Base-by-base conservation (phyloP, 306 rosid species). In the Castanea crenata region DNA sequence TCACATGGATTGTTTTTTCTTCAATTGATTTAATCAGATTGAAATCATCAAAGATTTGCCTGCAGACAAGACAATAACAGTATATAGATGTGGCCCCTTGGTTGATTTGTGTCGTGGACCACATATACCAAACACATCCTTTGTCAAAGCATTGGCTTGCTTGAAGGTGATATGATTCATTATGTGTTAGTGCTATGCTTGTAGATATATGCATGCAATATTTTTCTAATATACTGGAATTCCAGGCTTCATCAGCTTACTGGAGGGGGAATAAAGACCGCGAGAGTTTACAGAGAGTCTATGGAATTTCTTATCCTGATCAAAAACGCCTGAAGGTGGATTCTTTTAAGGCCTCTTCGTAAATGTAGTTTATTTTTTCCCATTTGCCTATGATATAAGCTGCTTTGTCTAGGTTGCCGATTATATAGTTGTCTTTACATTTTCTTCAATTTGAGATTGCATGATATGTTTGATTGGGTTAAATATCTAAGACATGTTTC, bases 81-180 rank as follows among this genome's bases (percentile, higher is more conserved):
- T 94, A 34, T 94, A 94, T 76, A 91, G 97, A 89, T 94, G 99
- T 85, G 99, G 99, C 72, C 97, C 97, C 29, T 83, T 94, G 73
- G 92, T 94, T 81, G 99, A 94, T 84, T 88, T 94, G 80, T 94
- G 99, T 76, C 97, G 99, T 74, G 99, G 99, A 44, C 99, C 97
- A 4, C 99, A 94, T 83, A 94, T 94, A 85, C 99, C 99, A 64
- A 94, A 87, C 81, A 94, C 99, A 68, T 92, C 99, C 52, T 92
- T 94, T 86, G 99, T 94, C 83, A 94, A 91, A 79, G 97, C 99
- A 51, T 79, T 94, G 76, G 93, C 93, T 3, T 94, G 97, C 84
- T 85, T 92, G 77, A 94, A 94, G 92, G 99, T 94, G 76, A 75
- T 73, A 29, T 41, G 69, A 72, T 59, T 64, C 31, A 18, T 69